Conservation (phyloP, 192 early-diverging fungal genomes). For the Chytriomyces sp. region DNA sequence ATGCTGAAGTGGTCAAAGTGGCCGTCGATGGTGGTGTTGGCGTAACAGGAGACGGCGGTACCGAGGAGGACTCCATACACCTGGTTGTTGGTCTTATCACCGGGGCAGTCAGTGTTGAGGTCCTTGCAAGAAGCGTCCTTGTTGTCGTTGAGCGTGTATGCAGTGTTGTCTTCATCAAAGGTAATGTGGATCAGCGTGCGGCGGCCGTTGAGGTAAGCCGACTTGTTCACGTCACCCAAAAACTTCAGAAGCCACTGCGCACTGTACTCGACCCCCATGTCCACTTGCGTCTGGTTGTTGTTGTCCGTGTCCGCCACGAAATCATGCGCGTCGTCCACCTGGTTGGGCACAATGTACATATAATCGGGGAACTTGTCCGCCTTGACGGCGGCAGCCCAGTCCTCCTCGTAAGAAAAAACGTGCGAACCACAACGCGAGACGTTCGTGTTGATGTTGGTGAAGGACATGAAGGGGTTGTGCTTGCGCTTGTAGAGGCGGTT, state of each 20-base stretch:
- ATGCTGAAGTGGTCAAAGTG: constrained; percentile 66
- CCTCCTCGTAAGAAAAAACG: constrained; percentile 53
- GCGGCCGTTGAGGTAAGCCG: constrained; percentile 7
- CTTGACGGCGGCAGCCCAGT: constrained; percentile 57
- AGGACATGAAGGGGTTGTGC: constrained; percentile 64
- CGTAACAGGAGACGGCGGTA: constrained; percentile 11
- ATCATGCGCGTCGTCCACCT: constrained; percentile 32
- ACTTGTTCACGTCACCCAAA: neutral
- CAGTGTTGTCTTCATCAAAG: constrained; percentile 36
- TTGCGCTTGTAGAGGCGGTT: too few species aligned
- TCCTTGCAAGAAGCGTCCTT: too few species aligned
- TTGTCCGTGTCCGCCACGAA: constrained; percentile 7
- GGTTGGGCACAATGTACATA: constrained; percentile 63
- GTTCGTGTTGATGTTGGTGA: constrained; percentile 53
- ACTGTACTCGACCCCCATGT: neutral
- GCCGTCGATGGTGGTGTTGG: constrained; percentile 48
- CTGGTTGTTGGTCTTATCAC: constrained; percentile 17
- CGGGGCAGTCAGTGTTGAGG: constrained; percentile 7
- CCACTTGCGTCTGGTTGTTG: too few species aligned
- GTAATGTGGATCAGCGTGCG: constrained; percentile 14
- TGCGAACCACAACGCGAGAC: constrained; percentile 55
- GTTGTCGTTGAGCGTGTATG: constrained; percentile 4
- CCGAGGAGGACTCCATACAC: constrained; percentile 28
- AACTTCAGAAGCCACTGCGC: neutral
- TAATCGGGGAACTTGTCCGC: constrained; percentile 57